Base-by-base conservation (phyloP, 163 green algal species). In the Chlorella variabilis region DNA sequence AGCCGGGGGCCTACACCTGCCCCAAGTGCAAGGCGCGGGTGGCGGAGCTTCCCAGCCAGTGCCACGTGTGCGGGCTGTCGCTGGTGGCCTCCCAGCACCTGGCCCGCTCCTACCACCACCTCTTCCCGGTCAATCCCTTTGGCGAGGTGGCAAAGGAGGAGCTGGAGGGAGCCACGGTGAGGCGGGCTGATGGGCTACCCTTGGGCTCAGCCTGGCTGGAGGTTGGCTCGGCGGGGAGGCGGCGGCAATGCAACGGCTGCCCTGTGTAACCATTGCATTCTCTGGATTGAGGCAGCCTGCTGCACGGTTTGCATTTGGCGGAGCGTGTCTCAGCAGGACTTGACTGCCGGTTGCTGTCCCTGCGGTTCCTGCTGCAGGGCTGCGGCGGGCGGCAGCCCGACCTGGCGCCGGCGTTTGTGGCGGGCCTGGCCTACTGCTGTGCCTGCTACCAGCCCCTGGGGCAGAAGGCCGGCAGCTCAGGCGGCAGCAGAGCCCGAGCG, bases 31-130 rank as follows among this genome's bases (percentile, higher is more conserved):
- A 63, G 56, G 84, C 85, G 5, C 81, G 89, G 2, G 87, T 93
- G 20, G 77, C 78, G 4, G 93, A 97, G 80, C 88, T 98, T 38
- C 96, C 96, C 2, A 90, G 86, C 70, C 88, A 91, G 51, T 99
- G 97, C 87, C 93, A 96, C 69, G 91, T 97, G 41, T 99, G 97
- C 83, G 90, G 88, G 7, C 88, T 99, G 48, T 97, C 94, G 25
- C 91, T 99, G 31, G 95, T 98, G 13, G 97, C 95, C 0, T 96
- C 95, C 0, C 91, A 96, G 2, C 96, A 99, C 85, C 86, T 99
- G n/a, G 95, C 96, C 1, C 88, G 96, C 34, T 98, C 93, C 58
- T 99, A 99, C 88, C 97, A 99, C 87, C 96, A 99, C 89, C 90
- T 99, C 3, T 99, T 99, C 81, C 97, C 97, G 0, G 91, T 98